Conservation (phyloP, 305 asterid species). For the Coffea humblotiana region DNA sequence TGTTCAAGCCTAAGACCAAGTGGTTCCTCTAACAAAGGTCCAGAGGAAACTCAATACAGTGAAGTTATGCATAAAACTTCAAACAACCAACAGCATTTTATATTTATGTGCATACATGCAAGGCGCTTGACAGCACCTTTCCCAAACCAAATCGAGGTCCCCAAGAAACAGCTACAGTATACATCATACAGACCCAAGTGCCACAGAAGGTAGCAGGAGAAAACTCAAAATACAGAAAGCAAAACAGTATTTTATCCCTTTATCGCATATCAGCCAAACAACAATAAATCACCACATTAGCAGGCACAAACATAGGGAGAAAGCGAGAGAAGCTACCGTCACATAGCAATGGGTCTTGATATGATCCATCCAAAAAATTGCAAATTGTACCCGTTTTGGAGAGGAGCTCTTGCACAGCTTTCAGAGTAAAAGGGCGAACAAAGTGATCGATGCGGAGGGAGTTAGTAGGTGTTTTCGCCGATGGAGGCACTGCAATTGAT, state of each 20-base stretch:
- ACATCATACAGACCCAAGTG: background rate
- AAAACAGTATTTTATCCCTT: background rate
- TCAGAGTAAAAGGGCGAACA: conserved; percentile 38
- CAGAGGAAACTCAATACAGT: background rate
- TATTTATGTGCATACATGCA: background rate
- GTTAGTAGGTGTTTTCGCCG: conserved; percentile 33
- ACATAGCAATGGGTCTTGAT: conserved; percentile 46
- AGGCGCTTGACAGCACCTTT: background rate
- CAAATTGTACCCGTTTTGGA: conserved; percentile 27
- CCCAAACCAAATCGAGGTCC: too few relatives aligned
- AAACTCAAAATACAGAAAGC: background rate
- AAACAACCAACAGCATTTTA: background rate
- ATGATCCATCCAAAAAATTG: conserved; percentile 43
- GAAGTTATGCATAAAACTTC: background rate
- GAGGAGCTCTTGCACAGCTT: conserved; percentile 42
- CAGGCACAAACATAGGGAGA: background rate
- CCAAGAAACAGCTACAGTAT: background rate
- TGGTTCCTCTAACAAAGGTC: background rate
- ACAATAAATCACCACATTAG: background rate
- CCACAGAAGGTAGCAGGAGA: background rate
- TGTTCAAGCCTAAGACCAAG: background rate
- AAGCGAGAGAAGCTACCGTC: conserved; percentile 26
- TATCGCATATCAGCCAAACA: background rate
- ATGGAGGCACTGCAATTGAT: conserved; percentile 30
- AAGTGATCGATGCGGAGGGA: conserved; percentile 37